Conservation (phyloP, 2,329 filamentous ascomycete genomes). For the Podosphaera xanthii region DNA sequence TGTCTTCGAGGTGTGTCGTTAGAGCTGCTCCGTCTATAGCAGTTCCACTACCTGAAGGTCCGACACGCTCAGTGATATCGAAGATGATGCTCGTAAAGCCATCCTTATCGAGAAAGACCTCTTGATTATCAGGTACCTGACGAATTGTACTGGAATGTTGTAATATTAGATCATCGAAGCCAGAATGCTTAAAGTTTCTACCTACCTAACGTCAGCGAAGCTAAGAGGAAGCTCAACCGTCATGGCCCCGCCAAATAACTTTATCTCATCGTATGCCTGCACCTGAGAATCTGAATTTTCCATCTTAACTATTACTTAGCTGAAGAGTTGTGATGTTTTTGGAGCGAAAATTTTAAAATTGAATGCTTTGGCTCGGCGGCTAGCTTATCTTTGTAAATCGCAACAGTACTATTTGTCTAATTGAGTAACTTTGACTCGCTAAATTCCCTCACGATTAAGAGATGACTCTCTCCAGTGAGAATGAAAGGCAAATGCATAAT, state of each 20-base stretch:
- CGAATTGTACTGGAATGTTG: constrained; percentile 36
- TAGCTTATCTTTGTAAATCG: no score
- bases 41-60: constrained; percentile 26
- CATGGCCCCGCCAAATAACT: constrained; percentile 53
- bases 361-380: no score
- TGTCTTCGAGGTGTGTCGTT: constrained; percentile 44
- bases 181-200: constrained; percentile 4
- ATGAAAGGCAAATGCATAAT: no score
- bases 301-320: no score
- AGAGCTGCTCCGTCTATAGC: constrained; percentile 48
- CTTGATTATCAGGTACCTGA: constrained; percentile 68
- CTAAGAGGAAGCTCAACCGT: constrained; percentile 40
- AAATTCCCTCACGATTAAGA: no score
- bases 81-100: constrained; percentile 76
- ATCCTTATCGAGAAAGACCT: constrained; percentile 67
- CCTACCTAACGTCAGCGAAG: constrained; percentile 54
- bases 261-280: constrained; percentile 31
- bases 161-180: constrained; percentile 3
- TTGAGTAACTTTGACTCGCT: no score
- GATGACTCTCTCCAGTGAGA: no score
- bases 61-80: constrained; percentile 70
- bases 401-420: no score
- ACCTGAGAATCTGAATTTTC: constrained; percentile 14
- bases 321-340: no score
- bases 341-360: no score